Conservation (phyloP, 331 rosid species). For the Acacia concinna region DNA sequence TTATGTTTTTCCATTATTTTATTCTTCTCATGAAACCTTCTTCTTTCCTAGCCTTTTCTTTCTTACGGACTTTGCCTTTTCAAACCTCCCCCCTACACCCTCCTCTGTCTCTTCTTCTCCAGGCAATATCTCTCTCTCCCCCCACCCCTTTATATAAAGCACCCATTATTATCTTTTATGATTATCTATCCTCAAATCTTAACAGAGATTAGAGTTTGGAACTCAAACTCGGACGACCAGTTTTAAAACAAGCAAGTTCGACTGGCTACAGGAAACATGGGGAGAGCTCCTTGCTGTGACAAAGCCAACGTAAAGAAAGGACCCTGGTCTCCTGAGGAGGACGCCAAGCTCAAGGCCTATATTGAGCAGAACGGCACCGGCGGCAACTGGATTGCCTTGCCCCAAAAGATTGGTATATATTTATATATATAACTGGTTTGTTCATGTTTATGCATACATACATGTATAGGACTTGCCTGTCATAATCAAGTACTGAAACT, state of each 20-base stretch:
- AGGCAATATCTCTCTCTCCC: slow-evolving; percentile 46
- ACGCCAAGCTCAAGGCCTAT: slow-evolving; percentile 87
- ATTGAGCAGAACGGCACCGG: slow-evolving; percentile 86
- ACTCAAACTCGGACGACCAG: slow-evolving; percentile 32
- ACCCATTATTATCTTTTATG: slow-evolving; percentile 42
- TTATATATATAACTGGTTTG: no score
- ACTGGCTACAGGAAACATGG: slow-evolving; percentile 46
- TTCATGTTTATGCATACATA: no score
- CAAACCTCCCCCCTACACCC: slow-evolving; percentile 46
- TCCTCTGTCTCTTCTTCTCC: slow-evolving; percentile 57
- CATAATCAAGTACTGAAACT: neutral
- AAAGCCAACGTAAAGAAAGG: slow-evolving; percentile 98
- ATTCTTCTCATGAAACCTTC: slow-evolving; percentile 25
- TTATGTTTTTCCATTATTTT: slow-evolving; percentile 48
- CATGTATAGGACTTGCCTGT: neutral
- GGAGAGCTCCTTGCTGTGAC: slow-evolving; percentile 99
- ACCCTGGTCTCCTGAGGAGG: slow-evolving; percentile 99
- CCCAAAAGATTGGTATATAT: slow-evolving; percentile 82
- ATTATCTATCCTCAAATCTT: slow-evolving; percentile 30
- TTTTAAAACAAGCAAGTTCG: neutral
- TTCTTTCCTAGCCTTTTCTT: neutral
- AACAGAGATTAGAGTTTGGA: slow-evolving; percentile 27
- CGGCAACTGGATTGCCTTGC: slow-evolving; percentile 96
- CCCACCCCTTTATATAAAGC: slow-evolving; percentile 29
- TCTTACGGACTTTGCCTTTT: slow-evolving; percentile 49